Evolutionary conservation across 352 stramenopile genomes (phyloP).

Genomic region (Pythium aristosporum): DNA sequence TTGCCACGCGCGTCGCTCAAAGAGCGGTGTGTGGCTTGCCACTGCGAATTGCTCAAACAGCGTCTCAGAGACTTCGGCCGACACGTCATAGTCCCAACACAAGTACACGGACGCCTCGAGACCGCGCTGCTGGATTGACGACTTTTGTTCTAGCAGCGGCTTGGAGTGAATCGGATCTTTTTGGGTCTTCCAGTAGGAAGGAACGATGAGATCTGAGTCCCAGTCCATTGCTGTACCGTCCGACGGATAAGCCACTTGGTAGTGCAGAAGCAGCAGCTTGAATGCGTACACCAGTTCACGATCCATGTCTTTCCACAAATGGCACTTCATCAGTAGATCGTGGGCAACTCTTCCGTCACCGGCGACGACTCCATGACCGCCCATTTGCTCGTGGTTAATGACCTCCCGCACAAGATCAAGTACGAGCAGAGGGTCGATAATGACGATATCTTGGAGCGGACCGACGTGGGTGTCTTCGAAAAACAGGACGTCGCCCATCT

Average conservation of each 20-base stretch:
- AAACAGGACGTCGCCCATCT: conserved; percentile 22
- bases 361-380: neutral
- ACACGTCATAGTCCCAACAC: conserved; percentile 31
- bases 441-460: conserved; percentile 14
- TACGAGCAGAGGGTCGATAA: conserved; percentile 27
- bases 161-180: neutral
- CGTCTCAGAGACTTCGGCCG: conserved; percentile 23
- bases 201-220: conserved; percentile 23
- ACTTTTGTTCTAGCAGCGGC: neutral
- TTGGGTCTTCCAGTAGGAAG: conserved; percentile 8
- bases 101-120: conserved; percentile 10
- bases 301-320: conserved; percentile 19
- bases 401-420: conserved; percentile 30
- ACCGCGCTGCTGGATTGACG: neutral
- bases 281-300: conserved; percentile 20
- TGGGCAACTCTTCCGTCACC: conserved; percentile 16
- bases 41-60: conserved; percentile 33
- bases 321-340: conserved; percentile 3
- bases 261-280: conserved; percentile 30
- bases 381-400: conserved; percentile 21
- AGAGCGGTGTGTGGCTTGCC: conserved; percentile 19
- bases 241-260: conserved; percentile 24
- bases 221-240: conserved; percentile 17
- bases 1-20: conserved; percentile 5
- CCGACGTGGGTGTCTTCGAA: conserved; percentile 9